Evolutionary conservation across 805 yeast species (phyloP).

Genomic region (Middelhovenomyces tepae): DNA sequence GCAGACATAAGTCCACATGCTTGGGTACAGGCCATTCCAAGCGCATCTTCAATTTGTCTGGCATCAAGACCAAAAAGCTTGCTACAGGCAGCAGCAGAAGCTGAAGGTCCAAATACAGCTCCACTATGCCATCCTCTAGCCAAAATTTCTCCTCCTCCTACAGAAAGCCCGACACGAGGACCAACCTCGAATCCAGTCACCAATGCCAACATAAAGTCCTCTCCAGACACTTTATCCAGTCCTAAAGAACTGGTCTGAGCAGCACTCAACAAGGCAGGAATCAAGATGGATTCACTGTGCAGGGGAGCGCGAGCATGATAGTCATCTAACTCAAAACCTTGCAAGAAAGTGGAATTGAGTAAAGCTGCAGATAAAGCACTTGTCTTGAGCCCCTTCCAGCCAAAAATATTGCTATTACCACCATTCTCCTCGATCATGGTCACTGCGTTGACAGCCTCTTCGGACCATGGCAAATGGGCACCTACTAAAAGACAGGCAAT

Average conservation of each 20-base stretch:
- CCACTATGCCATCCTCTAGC: conserved; percentile 11
- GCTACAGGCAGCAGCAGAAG: conserved; percentile 6
- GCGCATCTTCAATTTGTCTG: conserved; percentile 9
- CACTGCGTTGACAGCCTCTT: conserved; percentile 9
- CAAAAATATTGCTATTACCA: conserved; percentile 8
- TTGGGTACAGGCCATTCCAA: conserved; percentile 13
- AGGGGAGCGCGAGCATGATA: conserved; percentile 11
- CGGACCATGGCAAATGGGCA: conserved; percentile 11
- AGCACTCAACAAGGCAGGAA: conserved; percentile 7
- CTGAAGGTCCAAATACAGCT: conserved; percentile 11
- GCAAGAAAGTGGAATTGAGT: conserved; percentile 7
- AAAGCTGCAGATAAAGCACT: conserved; percentile 6
- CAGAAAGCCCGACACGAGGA: conserved; percentile 9
- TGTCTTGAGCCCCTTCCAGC: conserved; percentile 6
- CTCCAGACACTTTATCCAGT: conserved; percentile 5
- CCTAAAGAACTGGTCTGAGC: not conserved
- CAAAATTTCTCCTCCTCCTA: conserved; percentile 7
- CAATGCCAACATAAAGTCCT: conserved; percentile 6
- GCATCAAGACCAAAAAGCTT: conserved; percentile 6
- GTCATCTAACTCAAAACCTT: conserved; percentile 11
- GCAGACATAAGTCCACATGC: conserved; percentile 12
- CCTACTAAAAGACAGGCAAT: conserved; percentile 9
- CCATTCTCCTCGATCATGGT: conserved; percentile 1
- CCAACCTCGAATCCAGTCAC: conserved; percentile 9
- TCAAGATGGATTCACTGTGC: conserved; percentile 9